Evolutionary conservation across 352 stramenopile genomes (phyloP), one percentile per base, ranked within the genome.

Genomic region (Achlya hypogyna): DNA sequence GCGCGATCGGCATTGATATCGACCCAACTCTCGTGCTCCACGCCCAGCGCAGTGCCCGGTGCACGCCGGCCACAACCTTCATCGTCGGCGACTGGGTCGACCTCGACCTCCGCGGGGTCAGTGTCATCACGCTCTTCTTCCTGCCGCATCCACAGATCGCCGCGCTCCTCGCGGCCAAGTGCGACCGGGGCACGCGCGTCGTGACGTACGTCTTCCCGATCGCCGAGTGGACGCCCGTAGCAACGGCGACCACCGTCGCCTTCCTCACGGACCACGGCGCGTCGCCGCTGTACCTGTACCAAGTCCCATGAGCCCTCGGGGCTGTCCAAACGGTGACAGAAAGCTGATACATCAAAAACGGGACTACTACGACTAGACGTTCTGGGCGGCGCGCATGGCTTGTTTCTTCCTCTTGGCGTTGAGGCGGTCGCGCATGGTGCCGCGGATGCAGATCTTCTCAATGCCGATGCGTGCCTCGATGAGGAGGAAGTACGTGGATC

Each of bases 151-250:
- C 66, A 9, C 69, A 84, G 6, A 79, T 85, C 22, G 77, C 77
- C 6, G 12, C 25, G 4, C 63, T 69, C 29, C 58, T 88, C 22
- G 47, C 71, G 20, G 35, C 56, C 25, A 82, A 85, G 43, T 65
- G 86, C 12, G 59, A 69, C 0, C 51, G 75, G 0, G 81, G 78
- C 4, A 78, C 76, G 28, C 72, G 79, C 9, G 74, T 88, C 22
- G 59, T 88, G 58, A 89, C 81, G 2, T 88, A 89, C 65, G 81
- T 88, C 18, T 89, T 88, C 58, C 70, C 75, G 67, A 89, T 89
- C 67, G 53, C 38, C 32, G 71, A 84, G 62, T 89, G 81, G 81
- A 69, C 64, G 2, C 75, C 76, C 5, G 68, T 83, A 47, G 71
- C 69, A 0, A 69, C 80, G 18, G 53, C 72, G 14, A 38, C 58